phyloP scores from a whole-genome alignment of 257 asterid species.

The Coffea eugenioides region DNA sequence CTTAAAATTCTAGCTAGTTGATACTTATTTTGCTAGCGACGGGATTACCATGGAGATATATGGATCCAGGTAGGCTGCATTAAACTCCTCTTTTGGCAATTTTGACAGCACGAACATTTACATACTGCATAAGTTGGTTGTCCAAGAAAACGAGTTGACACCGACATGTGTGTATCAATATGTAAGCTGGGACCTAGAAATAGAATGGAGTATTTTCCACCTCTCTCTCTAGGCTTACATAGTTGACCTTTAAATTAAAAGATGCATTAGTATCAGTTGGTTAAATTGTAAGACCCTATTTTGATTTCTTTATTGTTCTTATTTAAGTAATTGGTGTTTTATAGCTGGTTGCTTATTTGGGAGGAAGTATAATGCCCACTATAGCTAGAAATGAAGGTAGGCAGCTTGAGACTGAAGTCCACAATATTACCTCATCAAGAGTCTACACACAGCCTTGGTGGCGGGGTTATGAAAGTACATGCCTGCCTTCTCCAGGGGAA shows the following conservation, averaged over 20 bases:
- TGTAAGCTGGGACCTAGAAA: not conserved
- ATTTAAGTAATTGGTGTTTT: constrained; percentile 18
- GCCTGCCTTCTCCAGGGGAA: constrained; percentile 42
- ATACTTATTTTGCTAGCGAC: not conserved
- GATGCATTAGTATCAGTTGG: not conserved
- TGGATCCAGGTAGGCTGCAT: not conserved
- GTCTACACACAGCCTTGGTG: constrained; percentile 66
- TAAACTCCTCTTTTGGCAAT: not conserved
- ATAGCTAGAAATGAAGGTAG: constrained; percentile 47
- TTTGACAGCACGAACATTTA: not conserved
- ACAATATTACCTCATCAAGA: constrained; percentile 37
- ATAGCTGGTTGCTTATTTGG: constrained; percentile 26
- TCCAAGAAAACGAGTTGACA: not conserved
- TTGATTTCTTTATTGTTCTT: not conserved
- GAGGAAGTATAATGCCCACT: constrained; percentile 62
- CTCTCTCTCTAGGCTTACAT: not conserved
- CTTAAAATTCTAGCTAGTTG: not conserved
- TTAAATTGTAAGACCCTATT: not conserved
- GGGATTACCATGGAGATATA: not conserved
- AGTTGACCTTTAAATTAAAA: not conserved
- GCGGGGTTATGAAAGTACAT: constrained; percentile 56
- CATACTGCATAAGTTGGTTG: not conserved
- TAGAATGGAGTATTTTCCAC: not conserved
- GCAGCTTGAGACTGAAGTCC: constrained; percentile 45
- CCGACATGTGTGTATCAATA: not conserved